Evolutionary conservation across 1,139 yeast genomes (phyloP).

Genomic region (Arxiozyma heterogenica): DNA sequence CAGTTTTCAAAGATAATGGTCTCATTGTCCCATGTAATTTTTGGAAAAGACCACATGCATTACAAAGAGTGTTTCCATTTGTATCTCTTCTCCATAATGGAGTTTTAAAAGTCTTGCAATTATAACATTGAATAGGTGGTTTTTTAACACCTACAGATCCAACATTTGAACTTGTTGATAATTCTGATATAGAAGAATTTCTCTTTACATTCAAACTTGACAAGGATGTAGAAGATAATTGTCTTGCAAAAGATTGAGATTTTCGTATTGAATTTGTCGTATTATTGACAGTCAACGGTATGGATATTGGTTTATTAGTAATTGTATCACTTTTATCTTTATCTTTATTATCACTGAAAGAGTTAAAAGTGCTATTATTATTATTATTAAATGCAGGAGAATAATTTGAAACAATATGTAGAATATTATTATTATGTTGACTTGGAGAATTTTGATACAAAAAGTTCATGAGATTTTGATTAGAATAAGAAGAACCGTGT

Average conservation of each 20-base stretch:
- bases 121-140: constrained; percentile 48
- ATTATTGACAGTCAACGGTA: constrained; percentile 11
- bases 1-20: constrained; percentile 85
- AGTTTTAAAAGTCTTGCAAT: constrained; percentile 88
- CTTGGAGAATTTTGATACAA: background rate
- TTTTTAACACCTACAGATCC: constrained; percentile 10
- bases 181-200: constrained; percentile 15
- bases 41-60: constrained; percentile 91
- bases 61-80: constrained; percentile 87
- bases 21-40: constrained; percentile 92
- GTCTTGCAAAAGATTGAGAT: constrained; percentile 20
- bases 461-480: constrained; percentile 1
- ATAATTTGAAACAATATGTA: background rate
- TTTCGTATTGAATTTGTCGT: constrained; percentile 26
- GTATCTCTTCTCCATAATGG: constrained; percentile 96
- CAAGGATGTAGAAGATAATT: constrained; percentile 24
- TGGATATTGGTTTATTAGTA: constrained; percentile 7
- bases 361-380: background rate
- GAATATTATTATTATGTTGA: constrained; percentile 5
- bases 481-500: background rate
- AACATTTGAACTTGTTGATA: constrained; percentile 9
- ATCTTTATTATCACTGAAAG: background rate
- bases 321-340: background rate
- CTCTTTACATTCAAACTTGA: constrained; percentile 17
- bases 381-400: constrained; percentile 3